Evolutionary conservation across 179 eudicot species (phyloP).

Genomic region (Sideroxylon spinosum): DNA sequence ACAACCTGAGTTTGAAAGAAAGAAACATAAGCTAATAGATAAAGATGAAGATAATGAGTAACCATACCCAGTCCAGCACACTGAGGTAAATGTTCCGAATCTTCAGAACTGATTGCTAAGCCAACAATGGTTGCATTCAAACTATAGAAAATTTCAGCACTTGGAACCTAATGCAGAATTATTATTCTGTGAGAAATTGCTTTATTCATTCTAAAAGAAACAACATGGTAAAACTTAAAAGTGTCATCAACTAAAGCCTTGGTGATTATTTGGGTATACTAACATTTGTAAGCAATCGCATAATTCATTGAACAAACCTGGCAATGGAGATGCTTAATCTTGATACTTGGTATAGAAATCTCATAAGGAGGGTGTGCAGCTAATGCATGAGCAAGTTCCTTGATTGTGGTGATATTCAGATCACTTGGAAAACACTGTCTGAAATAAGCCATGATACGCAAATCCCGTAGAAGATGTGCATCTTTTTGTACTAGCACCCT

Average conservation of each 20-base stretch:
- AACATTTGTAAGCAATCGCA: not conserved
- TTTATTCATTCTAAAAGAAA: not conserved
- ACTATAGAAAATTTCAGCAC: slow-evolving; percentile 58
- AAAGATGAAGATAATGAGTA: not conserved
- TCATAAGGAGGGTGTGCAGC: slow-evolving; percentile 80
- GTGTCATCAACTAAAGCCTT: slow-evolving; percentile 1
- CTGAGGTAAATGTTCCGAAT: slow-evolving; percentile 41
- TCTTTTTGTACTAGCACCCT: slow-evolving; percentile 70
- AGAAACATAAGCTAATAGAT: not conserved
- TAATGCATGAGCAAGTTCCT: slow-evolving; percentile 80
- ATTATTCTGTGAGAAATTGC: slow-evolving; percentile 4
- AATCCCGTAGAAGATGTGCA: slow-evolving; percentile 64
- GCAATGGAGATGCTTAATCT: slow-evolving; percentile 71
- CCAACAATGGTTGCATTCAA: slow-evolving; percentile 83
- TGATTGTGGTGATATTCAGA: slow-evolving; percentile 43
- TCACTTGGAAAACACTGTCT: slow-evolving; percentile 77
- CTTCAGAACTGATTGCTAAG: slow-evolving; percentile 58
- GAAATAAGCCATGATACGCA: slow-evolving; percentile 70
- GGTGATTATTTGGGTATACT: not conserved
- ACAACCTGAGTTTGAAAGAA: not conserved
- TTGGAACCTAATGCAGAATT: slow-evolving; percentile 46
- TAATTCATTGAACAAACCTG: slow-evolving; percentile 41
- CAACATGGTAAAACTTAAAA: not conserved
- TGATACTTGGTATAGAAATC: slow-evolving; percentile 58
- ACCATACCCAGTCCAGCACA: slow-evolving; percentile 83